Conservation (phyloP, 2,329 filamentous ascomycete genomes). For the Penicillium brasilianum region DNA sequence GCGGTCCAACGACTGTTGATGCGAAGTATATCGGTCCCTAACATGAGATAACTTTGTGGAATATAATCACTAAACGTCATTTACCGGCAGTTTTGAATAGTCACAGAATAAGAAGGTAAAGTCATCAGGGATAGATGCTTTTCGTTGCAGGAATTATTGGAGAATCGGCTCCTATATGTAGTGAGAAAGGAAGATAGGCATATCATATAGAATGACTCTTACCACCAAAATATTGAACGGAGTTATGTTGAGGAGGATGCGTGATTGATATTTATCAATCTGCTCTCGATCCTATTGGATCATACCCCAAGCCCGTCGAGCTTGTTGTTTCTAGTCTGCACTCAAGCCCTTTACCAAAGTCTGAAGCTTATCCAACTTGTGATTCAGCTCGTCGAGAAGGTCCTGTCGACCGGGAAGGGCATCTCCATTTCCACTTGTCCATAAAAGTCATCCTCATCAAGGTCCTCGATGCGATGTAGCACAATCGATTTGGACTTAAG, state of each 20-base stretch:
- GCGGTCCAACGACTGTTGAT: no score
- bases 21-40: no score
- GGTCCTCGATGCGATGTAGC: not conserved
- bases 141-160: no score
- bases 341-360: not conserved
- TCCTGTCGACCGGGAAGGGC: not conserved
- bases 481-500: not conserved
- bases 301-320: constrained; percentile 1
- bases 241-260: not conserved
- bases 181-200: not conserved
- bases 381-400: not conserved
- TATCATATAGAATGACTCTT: not conserved
- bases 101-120: no score
- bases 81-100: no score
- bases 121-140: no score
- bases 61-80: no score
- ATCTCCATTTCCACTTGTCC: not conserved
- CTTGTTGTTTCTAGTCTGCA: not conserved
- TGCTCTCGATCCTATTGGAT: constrained; percentile 9
- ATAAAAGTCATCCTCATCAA: constrained; percentile 6
- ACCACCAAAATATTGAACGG: constrained; percentile 7
- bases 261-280: not conserved
- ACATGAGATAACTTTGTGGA: no score
- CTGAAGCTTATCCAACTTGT: not conserved
- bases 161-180: no score